A percentile compares a stretch with the other conserved stretches of the same genome.
These are phyloP conservation scores for Fusarium sp. DNA, from an alignment of 2,329 filamentous ascomycete species.

Conservation along the genomic window DNA sequence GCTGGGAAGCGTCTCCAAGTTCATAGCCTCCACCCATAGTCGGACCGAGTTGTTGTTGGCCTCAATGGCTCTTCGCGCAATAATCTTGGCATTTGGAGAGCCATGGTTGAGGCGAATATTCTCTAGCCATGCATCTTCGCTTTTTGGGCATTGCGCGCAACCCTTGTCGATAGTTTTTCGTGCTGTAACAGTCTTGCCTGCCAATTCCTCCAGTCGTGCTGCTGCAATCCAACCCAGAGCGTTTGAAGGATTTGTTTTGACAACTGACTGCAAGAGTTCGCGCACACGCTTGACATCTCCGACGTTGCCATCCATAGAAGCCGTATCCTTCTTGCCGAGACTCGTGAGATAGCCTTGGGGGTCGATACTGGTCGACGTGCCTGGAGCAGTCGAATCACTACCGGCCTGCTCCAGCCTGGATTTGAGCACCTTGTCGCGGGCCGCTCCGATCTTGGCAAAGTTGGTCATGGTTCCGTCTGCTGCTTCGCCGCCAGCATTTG, in stretches of 20 bases:
- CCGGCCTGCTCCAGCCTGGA: conserved; percentile 91
- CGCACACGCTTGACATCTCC: conserved; percentile 96
- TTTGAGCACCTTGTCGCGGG: conserved; percentile 93
- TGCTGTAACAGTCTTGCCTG: conserved; percentile 90
- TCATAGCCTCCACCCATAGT: conserved; percentile 96
- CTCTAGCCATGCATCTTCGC: conserved; percentile 95
- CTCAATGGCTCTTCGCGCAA: conserved; percentile 92
- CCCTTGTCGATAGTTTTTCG: conserved; percentile 89
- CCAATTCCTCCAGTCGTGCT: conserved; percentile 89
- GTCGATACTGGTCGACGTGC: conserved; percentile 91
- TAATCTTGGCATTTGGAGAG: conserved; percentile 92
- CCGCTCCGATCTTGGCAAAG: conserved; percentile 96
- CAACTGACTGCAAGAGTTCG: conserved; percentile 92
- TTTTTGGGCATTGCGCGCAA: conserved; percentile 91
- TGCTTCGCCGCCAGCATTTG: conserved; percentile 49
- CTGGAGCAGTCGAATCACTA: conserved; percentile 73
- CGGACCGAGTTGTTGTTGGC: conserved; percentile 88
- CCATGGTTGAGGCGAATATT: conserved; percentile 90
- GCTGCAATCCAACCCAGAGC: conserved; percentile 96
- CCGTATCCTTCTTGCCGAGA: conserved; percentile 82
- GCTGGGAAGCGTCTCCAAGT: conserved; percentile 81
- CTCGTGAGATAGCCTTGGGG: conserved; percentile 96
- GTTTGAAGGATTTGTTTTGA: conserved; percentile 95
- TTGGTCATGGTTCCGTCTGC: conserved; percentile 96
- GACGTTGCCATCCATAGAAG: conserved; percentile 83